Base-by-base conservation (phyloP, 2,329 filamentous ascomycete species). In the Colletotrichum shisoi region DNA sequence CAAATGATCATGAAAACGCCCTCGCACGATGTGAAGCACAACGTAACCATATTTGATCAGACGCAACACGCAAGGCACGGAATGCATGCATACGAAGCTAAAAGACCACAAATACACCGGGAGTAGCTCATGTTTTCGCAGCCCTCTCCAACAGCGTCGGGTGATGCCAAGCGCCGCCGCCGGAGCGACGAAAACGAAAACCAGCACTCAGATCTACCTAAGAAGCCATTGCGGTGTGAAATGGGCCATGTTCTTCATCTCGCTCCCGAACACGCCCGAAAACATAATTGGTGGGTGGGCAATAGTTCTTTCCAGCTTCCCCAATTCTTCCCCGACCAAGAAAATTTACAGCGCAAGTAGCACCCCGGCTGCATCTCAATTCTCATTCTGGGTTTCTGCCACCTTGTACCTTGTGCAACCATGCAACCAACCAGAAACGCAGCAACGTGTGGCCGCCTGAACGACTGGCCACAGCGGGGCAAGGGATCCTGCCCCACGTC, bases 381-480 rank as follows among this genome's bases (percentile, higher is more conserved):
- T 2, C 15, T 13, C 9, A 19, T 4, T 19, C n/a, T 53, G 31
- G 27, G 27, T 37, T 52, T 19, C n/a, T 52, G n/a, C 31, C n/a
- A 52, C 5, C 21, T 61, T 19, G 46, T 34, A 31, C 27, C 7
- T 8, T 2, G 27, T 31, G 7, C 27, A 21, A 21, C 3, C 21
- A 21, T 21, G 27, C 27, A 31, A 34, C 31, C 31, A 34, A 34
- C 52, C 52, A 42, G 31, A 52, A 58, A 52, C 46, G 46, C 34
- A 39, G 48, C 53, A 63, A 48, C 53, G 53, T 40, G 52, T 67
- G 60, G 13, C 48, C 63, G 13, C 48, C 63, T 42, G 53, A 64
- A 59, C 60, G 42, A 67, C 54, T 67, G 65, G 61, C 61, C 65
- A 56, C 65, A 68, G 65, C 61, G 65, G 65, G 54, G 37, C 61